Evolutionary conservation across 129 eudicot genomes (phyloP), one percentile per base, ranked within the genome.

Genomic region (Mikania micrantha): DNA sequence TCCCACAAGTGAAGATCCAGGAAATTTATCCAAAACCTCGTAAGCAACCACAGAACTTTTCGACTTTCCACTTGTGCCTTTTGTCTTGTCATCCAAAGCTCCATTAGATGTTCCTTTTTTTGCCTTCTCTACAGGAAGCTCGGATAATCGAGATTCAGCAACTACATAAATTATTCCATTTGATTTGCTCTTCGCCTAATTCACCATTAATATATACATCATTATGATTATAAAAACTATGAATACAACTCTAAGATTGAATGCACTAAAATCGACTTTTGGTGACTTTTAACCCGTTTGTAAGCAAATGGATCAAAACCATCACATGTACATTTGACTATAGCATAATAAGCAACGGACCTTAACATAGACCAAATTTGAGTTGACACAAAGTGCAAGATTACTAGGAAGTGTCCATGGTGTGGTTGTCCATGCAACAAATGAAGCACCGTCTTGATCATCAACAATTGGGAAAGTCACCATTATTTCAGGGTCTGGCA

Each of bases 381-480:
- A 29, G 57, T 70, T 70, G 66, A 70, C 74, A 53, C 74, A 70
- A 40, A 70, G 66, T 40, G 74, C 74, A 47, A 90, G 88, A 70
- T 90, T 90, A 66, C 88, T 86, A 19, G 97, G 97, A 35, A 90
- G 81, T 0, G 95, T 86, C 97, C 95, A 90, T 2, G 97, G 97
- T 0, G 97, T 90, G 15, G 97, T 90, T 1, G 97, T 90, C 97
- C 97, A 90, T n/a, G 97, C 97, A 68, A 90, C 97, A 76, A 90
- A 69, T 10, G 85, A 62, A 9, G 97, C 94, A 67, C 81, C 79
- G 22, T 84, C 91, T 64, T 80, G 69, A 70, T 87, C 88, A 54
- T 71, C 91, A 39, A 82, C 60, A 27, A 86, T 70, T 0, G 95
- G 97, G 31, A 90, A 90, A 21, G 91, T 45, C 24, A 87, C 85